Percentiles rank a stretch among this genome's conserved stretches.
Evolutionary conservation across 2,329 filamentous ascomycete species (phyloP).

Genomic region (Fusarium armeniacum): DNA sequence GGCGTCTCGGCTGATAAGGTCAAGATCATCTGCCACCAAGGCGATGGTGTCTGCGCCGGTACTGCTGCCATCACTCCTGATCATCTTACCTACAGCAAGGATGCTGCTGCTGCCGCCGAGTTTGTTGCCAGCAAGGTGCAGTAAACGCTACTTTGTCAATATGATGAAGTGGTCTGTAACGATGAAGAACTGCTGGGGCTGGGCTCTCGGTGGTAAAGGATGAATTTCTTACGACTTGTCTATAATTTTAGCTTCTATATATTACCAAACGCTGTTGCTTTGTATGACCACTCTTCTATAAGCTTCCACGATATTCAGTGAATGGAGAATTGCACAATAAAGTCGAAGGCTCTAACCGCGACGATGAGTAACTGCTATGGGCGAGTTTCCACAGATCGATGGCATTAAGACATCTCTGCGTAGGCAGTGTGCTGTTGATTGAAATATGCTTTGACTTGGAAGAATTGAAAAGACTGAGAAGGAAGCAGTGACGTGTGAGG

Average conservation of each 20-base stretch:
- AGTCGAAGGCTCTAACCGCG: not conserved
- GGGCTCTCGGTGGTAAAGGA: not conserved
- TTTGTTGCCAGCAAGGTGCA: conserved; percentile 48
- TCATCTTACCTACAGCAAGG: conserved; percentile 50
- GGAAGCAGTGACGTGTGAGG: not conserved
- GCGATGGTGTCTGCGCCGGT: conserved; percentile 53
- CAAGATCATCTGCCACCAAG: conserved; percentile 53
- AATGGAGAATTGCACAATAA: not conserved
- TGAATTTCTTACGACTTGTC: conserved; percentile 3
- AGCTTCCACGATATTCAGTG: not conserved
- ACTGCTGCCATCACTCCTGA: conserved; percentile 47
- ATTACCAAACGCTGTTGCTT: not conserved
- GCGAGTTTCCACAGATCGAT: no score
- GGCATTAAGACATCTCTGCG: no score
- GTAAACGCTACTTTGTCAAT: conserved; percentile 7
- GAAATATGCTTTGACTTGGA: no score
- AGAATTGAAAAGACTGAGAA: not conserved
- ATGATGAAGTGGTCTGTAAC: not conserved
- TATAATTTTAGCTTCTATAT: conserved; percentile 1
- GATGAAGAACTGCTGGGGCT: conserved; percentile 1
- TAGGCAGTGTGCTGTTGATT: no score
- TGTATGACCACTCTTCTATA: not conserved
- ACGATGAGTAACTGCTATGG: no score
- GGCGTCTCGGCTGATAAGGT: conserved; percentile 38
- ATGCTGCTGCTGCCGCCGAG: conserved; percentile 50